These are phyloP conservation scores for Xylaria sp. DNA, from an alignment of 495 filamentous ascomycete genomes.

Conservation along the genomic window DNA sequence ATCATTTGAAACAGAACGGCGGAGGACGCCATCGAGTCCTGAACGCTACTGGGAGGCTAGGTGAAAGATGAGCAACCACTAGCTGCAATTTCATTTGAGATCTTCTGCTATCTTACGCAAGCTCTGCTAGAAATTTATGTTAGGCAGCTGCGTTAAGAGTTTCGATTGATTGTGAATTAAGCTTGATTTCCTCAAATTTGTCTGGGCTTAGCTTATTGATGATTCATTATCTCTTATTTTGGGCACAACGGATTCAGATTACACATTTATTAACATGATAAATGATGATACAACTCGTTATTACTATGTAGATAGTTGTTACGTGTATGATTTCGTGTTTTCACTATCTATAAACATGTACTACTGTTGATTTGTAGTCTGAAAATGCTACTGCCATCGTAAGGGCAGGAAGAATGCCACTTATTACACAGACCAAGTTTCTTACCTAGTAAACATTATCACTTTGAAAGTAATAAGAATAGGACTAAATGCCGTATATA, in stretches of 20 bases:
- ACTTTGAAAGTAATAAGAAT: neutral
- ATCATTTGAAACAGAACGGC: constrained; percentile 58
- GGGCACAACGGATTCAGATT: neutral
- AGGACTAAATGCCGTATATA: neutral
- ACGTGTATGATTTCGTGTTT: neutral
- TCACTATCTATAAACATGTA: neutral
- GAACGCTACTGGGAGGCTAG: constrained; percentile 55
- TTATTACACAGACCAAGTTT: neutral
- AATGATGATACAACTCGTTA: neutral
- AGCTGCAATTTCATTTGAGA: constrained; percentile 28
- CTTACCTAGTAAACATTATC: neutral
- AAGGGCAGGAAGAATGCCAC: neutral
- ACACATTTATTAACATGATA: neutral
- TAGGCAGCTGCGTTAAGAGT: constrained; percentile 17
- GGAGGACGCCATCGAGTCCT: constrained; percentile 59
- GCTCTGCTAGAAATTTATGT: constrained; percentile 16
- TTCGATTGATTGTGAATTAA: constrained; percentile 21
- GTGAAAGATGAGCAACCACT: constrained; percentile 31
- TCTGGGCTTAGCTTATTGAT: neutral
- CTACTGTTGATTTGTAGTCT: neutral
- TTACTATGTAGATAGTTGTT: neutral
- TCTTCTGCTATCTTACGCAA: constrained; percentile 22
- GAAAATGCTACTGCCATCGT: neutral
- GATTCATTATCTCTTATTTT: neutral
- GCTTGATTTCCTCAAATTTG: neutral